Evolutionary conservation across 345 rosid genomes (phyloP), one percentile per base, ranked within the genome.

Genomic region (Hypericum perforatum): DNA sequence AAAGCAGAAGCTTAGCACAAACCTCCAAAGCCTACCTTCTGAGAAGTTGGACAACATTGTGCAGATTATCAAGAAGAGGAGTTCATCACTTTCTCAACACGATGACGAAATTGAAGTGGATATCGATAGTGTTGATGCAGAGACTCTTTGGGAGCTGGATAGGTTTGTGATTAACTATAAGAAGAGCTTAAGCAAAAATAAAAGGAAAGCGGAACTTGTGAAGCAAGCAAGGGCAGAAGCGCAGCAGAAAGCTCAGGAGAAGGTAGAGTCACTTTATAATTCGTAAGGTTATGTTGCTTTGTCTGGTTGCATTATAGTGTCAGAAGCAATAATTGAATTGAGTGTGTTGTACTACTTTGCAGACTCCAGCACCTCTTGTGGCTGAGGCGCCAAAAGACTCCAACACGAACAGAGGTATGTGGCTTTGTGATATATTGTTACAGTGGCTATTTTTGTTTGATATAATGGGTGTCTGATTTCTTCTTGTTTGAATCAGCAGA

Each of bases 141-240:
- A 92, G 79, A 92, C 98, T 56, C 82, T 92, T 22, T 92, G 98
- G 98, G 98, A 92, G 76, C 82, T 92, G 43, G 98, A 92, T 66
- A 84, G 98, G 70, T 92, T 88, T 76, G 89, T 88, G 0, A 85
- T 90, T 61, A 92, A 92, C 78, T 92, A 83, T 66, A 92, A 83
- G 70, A 88, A 92, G 73, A 85, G 94, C 59, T 70, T 92, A 71
- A 92, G 98, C 78, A 92, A 92, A 84, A 76, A 77, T 72, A 92
- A 88, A 78, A 82, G 98, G 71, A 92, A 84, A 72, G 97, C 95
- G 45, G 98, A 92, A 70, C 87, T 77, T 55, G 95, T 91, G 38
- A 67, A 62, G 54, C 94, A 80, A 72, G 95, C 94, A 55, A 82
- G 89, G 75, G 78, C 74, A 68, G 83, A 65, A 53, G 90, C 83